Conservation (phyloP, 768 basidiomycete species). For the Vararia minispora region DNA sequence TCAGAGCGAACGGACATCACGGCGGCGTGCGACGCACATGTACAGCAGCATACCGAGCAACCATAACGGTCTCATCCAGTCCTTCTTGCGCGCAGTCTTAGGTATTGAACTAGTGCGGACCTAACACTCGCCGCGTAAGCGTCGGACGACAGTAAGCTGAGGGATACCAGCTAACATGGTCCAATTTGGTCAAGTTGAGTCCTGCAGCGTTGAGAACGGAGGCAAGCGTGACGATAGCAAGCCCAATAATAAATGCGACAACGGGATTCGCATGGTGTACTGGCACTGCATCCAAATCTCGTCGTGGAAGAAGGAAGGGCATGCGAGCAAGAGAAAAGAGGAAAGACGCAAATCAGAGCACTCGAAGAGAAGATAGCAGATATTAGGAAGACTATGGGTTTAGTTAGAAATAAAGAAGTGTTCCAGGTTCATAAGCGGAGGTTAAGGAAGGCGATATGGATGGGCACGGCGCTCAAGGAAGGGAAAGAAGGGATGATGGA, state of each 20-base stretch:
- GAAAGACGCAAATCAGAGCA: no score
- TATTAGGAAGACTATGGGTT: no score
- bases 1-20: not conserved
- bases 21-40: conserved; percentile 43
- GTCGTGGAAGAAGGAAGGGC: no score
- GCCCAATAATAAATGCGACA: conserved; percentile 72
- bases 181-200: conserved; percentile 90
- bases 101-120: conserved; percentile 69
- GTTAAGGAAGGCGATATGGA: no score
- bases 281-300: conserved; percentile 19
- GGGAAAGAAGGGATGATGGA: no score
- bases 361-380: no score
- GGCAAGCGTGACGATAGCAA: conserved; percentile 73
- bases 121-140: conserved; percentile 23
- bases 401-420: no score
- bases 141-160: no score
- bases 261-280: conserved; percentile 42
- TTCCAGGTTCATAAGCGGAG: no score
- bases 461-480: no score
- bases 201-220: conserved; percentile 86
- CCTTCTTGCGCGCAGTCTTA: conserved; percentile 57
- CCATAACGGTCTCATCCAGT: conserved; percentile 84
- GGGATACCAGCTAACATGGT: conserved; percentile 83
- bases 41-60: conserved; percentile 89
- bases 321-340: no score